Conservation (phyloP, 192 early-diverging fungal species). For the Linnemannia schmuckeri region DNA sequence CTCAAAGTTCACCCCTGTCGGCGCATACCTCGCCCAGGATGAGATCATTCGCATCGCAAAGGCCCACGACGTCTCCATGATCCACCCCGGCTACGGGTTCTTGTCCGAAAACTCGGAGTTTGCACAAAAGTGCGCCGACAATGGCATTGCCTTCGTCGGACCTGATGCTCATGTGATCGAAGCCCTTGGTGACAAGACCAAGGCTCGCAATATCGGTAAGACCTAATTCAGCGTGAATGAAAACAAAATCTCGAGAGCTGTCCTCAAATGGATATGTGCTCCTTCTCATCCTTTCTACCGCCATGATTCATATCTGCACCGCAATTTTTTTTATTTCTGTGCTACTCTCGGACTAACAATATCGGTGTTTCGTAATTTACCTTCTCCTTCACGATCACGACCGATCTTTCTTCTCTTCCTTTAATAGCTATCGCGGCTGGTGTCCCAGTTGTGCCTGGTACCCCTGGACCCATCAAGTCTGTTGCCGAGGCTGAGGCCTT, state of each 20-base stretch:
- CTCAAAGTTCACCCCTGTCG: constrained; percentile 89
- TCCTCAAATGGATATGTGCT: neutral
- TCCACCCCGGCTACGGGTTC: constrained; percentile 98
- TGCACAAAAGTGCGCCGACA: constrained; percentile 88
- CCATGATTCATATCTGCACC: neutral
- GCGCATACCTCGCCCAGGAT: constrained; percentile 94
- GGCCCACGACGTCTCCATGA: constrained; percentile 82
- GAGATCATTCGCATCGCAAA: constrained; percentile 93
- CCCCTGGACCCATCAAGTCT: constrained; percentile 85
- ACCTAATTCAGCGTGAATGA: neutral
- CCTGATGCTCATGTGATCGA: constrained; percentile 89
- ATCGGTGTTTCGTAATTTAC: neutral
- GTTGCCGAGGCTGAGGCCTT: constrained; percentile 77
- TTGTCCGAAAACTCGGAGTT: constrained; percentile 94
- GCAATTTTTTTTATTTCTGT: neutral
- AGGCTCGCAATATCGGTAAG: constrained; percentile 86
- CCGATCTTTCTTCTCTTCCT: neutral
- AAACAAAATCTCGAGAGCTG: neutral
- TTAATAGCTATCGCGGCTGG: constrained; percentile 76
- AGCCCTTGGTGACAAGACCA: constrained; percentile 94
- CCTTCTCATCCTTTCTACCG: neutral
- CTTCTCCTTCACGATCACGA: neutral
- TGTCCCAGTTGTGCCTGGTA: constrained; percentile 95
- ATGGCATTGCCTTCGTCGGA: constrained; percentile 94
- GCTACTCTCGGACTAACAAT: neutral